These are phyloP conservation scores for Flaveria floridana DNA, from an alignment of 140 eudicot genomes.

Conservation along the genomic window DNA sequence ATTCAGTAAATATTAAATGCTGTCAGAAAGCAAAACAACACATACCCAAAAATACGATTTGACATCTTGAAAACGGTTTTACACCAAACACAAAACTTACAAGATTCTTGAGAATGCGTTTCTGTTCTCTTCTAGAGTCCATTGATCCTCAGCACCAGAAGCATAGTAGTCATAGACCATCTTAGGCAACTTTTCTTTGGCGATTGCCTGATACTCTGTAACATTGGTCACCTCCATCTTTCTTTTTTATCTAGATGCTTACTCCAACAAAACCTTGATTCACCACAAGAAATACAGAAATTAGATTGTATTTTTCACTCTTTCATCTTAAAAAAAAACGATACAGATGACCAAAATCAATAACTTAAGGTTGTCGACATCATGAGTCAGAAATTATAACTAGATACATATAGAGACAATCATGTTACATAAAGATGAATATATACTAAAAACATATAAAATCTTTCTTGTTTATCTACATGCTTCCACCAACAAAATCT, in stretches of 20 bases:
- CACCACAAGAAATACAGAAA: constrained; percentile 4
- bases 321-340: background rate
- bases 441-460: background rate
- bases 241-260: constrained; percentile 25
- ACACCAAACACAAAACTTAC: constrained; percentile 37
- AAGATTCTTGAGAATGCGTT: constrained; percentile 90
- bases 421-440: constrained; percentile 2
- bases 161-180: constrained; percentile 93
- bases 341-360: background rate
- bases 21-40: constrained; percentile 11
- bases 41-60: background rate
- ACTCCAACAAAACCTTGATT: constrained; percentile 34
- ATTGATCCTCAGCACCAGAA: constrained; percentile 97
- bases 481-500: constrained; percentile 36
- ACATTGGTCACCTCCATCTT: constrained; percentile 81
- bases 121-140: constrained; percentile 90
- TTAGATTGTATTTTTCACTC: background rate
- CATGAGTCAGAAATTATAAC: constrained; percentile 11
- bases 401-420: background rate
- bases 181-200: constrained; percentile 92
- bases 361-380: constrained; percentile 6
- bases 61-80: background rate
- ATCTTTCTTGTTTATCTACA: constrained; percentile 29
- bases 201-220: constrained; percentile 80
- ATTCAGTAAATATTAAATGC: background rate